phyloP scores from a whole-genome alignment of 1,284 basidiomycete genomes.

The Boletus sp. region DNA sequence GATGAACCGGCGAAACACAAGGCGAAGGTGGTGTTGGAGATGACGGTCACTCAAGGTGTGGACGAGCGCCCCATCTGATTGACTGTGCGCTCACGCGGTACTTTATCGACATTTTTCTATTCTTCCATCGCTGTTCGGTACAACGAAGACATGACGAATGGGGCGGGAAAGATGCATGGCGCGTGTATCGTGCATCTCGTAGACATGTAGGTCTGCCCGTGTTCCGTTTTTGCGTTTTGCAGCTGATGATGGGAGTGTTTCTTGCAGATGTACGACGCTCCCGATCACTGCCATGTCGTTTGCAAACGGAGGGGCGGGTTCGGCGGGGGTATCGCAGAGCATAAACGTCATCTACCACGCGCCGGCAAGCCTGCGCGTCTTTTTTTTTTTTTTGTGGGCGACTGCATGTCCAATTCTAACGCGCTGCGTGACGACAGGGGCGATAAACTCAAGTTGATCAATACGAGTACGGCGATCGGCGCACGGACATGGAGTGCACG shows the following conservation, averaged over 20 bases:
- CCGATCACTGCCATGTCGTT: slow-evolving; percentile 34
- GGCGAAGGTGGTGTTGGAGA: slow-evolving; percentile 46
- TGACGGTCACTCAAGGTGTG: slow-evolving; percentile 45
- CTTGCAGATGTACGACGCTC: slow-evolving; percentile 44
- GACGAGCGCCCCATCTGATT: no score
- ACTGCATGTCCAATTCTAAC: no score
- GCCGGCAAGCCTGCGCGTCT: slow-evolving; percentile 44
- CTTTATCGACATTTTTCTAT: no score
- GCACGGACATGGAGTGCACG: slow-evolving; percentile 40
- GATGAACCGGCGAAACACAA: slow-evolving; percentile 45
- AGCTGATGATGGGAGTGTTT: neutral
- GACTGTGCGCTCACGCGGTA: neutral
- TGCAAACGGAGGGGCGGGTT: slow-evolving; percentile 25
- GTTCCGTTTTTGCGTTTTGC: neutral
- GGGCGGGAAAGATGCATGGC: slow-evolving; percentile 44
- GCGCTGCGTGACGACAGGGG: slow-evolving; percentile 34
- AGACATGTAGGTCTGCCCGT: slow-evolving; percentile 39
- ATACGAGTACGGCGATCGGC: slow-evolving; percentile 44
- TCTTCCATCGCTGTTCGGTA: no score
- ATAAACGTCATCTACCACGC: slow-evolving; percentile 52
- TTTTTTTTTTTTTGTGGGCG: neutral
- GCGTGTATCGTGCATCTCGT: slow-evolving; percentile 50
- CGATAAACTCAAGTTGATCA: slow-evolving; percentile 45
- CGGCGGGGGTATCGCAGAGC: slow-evolving; percentile 40
- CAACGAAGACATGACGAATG: slow-evolving; percentile 44